These are phyloP conservation scores for Bipolaris bicolor DNA, from an alignment of 2,329 filamentous ascomycete species.

Conservation along the genomic window DNA sequence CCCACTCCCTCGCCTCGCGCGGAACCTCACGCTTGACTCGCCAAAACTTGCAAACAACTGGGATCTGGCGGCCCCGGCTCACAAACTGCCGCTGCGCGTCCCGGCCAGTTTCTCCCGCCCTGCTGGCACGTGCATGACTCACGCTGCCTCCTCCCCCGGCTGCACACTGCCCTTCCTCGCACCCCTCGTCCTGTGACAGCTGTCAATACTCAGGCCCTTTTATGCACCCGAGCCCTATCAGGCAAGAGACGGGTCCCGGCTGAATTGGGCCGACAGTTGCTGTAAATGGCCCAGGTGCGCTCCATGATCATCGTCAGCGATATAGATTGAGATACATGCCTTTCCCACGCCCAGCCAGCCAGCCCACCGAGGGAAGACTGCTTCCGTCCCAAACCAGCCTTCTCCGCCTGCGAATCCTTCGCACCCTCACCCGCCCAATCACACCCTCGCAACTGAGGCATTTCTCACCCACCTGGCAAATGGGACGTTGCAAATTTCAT, in stretches of 20 bases:
- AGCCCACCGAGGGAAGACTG: neutral
- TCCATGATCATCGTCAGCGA: conserved; percentile 8
- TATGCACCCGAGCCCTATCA: conserved; percentile 12
- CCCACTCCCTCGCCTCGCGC: conserved; percentile 15
- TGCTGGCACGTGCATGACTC: conserved; percentile 9
- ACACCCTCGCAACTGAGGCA: neutral
- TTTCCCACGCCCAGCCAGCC: neutral
- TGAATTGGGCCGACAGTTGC: conserved; percentile 14
- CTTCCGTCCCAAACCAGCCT: neutral
- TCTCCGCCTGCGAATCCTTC: too few species aligned
- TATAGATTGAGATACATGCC: neutral
- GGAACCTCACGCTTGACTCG: conserved; percentile 8
- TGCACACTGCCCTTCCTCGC: conserved; percentile 2
- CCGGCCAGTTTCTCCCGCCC: conserved; percentile 6
- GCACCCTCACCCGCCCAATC: neutral
- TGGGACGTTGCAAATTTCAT: neutral
- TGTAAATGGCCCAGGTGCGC: conserved; percentile 3
- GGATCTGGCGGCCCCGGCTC: neutral
- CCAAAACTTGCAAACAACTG: neutral
- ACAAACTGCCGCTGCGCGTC: conserved; percentile 10
- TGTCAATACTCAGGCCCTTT: conserved; percentile 11
- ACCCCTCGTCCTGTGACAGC: conserved; percentile 12
- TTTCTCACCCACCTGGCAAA: neutral
- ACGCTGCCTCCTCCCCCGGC: neutral
- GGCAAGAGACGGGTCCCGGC: conserved; percentile 14